Percentiles rank a stretch among this genome's conserved stretches.
Conservation (phyloP, 2,329 filamentous ascomycete species). For the Elsinoe batatas region DNA sequence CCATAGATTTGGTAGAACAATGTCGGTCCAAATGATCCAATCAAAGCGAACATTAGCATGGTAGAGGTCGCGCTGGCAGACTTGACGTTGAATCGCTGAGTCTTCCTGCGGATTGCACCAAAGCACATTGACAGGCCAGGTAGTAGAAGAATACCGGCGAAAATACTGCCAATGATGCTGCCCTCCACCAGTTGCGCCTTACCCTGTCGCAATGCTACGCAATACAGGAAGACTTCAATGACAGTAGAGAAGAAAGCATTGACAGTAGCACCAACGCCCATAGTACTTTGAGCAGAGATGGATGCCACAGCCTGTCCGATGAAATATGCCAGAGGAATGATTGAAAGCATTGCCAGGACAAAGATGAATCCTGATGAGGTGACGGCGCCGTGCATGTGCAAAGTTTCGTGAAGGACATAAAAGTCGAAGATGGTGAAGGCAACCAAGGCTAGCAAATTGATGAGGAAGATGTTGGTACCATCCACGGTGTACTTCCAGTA, state of each 20-base stretch:
- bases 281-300: conserved; percentile 95
- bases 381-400: conserved; percentile 62
- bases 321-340: conserved; percentile 95
- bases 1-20: conserved; percentile 98
- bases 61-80: conserved; percentile 95
- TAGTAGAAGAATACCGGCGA: conserved; percentile 88
- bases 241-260: conserved; percentile 98
- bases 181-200: conserved; percentile 91
- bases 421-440: conserved; percentile 92
- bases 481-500: conserved; percentile 99
- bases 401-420: conserved; percentile 58
- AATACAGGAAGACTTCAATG: conserved; percentile 96
- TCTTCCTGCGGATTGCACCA: conserved; percentile 93
- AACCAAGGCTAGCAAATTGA: conserved; percentile 92
- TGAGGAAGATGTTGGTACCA: conserved; percentile 97
- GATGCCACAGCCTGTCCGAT: conserved; percentile 97
- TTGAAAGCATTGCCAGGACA: conserved; percentile 70
- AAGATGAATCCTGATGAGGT: conserved; percentile 84
- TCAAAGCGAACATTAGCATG: conserved; percentile 92
- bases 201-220: conserved; percentile 81
- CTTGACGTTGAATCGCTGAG: conserved; percentile 92
- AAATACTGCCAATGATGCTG: conserved; percentile 95
- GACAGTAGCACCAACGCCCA: conserved; percentile 93
- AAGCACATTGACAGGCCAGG: conserved; percentile 98
- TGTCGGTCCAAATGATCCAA: conserved; percentile 89